phyloP scores from a whole-genome alignment of 1,284 basidiomycete species.

The Cryptococcus wingfieldii region DNA sequence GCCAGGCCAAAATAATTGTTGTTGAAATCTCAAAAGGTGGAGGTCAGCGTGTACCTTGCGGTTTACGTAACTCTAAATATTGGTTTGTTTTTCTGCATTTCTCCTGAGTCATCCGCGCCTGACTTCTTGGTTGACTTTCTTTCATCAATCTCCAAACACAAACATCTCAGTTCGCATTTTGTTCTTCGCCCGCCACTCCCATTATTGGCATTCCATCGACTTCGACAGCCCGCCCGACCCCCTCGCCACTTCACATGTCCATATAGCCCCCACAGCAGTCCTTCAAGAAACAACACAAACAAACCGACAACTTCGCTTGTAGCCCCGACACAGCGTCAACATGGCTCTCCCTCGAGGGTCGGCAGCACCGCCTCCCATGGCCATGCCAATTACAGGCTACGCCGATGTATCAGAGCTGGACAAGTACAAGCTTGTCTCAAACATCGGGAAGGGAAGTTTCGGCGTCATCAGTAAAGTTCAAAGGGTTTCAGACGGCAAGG shows the following conservation, averaged over 20 bases:
- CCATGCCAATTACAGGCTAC: slow-evolving; percentile 18
- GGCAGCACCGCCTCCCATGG: slow-evolving; percentile 1
- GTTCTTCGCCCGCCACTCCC: background rate
- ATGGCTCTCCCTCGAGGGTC: slow-evolving; percentile 25
- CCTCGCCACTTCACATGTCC: slow-evolving; percentile 1
- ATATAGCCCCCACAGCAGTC: background rate
- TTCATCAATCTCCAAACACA: background rate
- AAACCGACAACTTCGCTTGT: background rate
- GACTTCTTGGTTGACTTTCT: slow-evolving; percentile 2
- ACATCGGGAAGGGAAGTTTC: slow-evolving; percentile 96
- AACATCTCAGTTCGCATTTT: background rate
- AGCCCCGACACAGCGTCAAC: slow-evolving; percentile 1
- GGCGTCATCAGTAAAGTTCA: slow-evolving; percentile 91
- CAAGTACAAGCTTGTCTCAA: slow-evolving; percentile 78
- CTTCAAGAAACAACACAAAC: background rate
- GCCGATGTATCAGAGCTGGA: slow-evolving; percentile 55
- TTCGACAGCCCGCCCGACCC: background rate
- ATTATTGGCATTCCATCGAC: background rate
- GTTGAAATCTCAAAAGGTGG: background rate
- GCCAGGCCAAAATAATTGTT: background rate
- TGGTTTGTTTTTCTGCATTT: slow-evolving; percentile 8
- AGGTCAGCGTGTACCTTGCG: background rate
- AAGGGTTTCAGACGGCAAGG: slow-evolving; percentile 75
- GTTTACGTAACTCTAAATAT: background rate
- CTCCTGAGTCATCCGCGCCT: slow-evolving; percentile 13